A percentile compares a stretch with the other conserved stretches of the same genome.
phyloP scores from a whole-genome alignment of 495 filamentous ascomycete genomes.

The Aspergillus carlsbadensis region DNA sequence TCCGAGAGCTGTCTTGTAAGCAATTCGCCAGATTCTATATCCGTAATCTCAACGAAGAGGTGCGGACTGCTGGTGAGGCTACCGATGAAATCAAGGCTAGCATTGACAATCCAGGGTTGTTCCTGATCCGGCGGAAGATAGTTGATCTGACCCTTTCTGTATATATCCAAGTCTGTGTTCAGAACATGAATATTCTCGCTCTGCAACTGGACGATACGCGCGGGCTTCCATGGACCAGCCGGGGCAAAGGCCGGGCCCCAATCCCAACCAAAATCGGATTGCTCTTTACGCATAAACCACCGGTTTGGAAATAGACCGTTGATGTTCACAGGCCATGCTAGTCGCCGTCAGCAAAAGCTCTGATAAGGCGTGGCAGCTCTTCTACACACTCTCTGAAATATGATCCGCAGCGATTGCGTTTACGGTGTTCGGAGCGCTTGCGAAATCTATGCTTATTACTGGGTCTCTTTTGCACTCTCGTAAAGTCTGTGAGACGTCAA shows the following conservation, averaged over 20 bases:
- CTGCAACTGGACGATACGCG: constrained; percentile 56
- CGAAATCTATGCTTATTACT: constrained; percentile 52
- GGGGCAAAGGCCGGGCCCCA: constrained; percentile 69
- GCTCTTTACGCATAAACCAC: constrained; percentile 66
- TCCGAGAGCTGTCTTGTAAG: constrained; percentile 43
- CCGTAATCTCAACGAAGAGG: constrained; percentile 54
- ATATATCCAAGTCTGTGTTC: constrained; percentile 62
- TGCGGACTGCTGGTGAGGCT: constrained; percentile 44
- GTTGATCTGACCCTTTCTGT: constrained; percentile 59
- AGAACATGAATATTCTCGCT: constrained; percentile 47
- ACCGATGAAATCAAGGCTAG: constrained; percentile 64
- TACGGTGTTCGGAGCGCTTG: constrained; percentile 53
- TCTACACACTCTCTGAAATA: constrained; percentile 44
- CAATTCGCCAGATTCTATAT: constrained; percentile 43
- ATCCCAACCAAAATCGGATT: constrained; percentile 72
- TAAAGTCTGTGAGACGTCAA: constrained; percentile 58
- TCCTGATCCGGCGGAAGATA: constrained; percentile 59
- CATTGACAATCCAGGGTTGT: constrained; percentile 67
- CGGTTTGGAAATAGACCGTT: constrained; percentile 51
- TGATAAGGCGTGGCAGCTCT: neutral
- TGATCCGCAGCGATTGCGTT: constrained; percentile 54
- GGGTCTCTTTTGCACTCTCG: constrained; percentile 41
- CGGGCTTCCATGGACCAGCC: constrained; percentile 65
- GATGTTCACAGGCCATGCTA: constrained; percentile 51
- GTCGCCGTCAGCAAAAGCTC: neutral